Base-by-base conservation (phyloP, 1,284 basidiomycete species). In the Marasmius sp. region DNA sequence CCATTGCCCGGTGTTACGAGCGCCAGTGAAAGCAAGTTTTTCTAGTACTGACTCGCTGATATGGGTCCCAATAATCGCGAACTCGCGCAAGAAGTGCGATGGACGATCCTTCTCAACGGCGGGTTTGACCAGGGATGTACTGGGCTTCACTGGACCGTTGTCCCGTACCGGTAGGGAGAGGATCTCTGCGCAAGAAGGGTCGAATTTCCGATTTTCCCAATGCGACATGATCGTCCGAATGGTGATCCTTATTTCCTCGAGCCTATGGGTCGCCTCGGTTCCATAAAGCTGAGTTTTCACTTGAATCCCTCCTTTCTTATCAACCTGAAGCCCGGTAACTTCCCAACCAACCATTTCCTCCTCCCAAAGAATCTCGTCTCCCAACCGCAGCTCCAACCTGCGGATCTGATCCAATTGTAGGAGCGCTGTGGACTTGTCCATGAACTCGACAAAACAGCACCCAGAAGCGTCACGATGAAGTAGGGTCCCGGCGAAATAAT, bases 1-100 rank as follows among this genome's bases (percentile, higher is more conserved):
- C 85, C 91, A 89, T 61, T 91, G 84, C 10, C 87, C 83, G 20
- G 89, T 71, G 5, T 92, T 78, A 2, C 74, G 71, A 3, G 89
- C 93, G 0, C 91, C 91, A 14, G 79, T 72, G 3, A 69, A 70
- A 64, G 77, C 79, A 66, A 94, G 84, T 1, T 72, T 73, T 7
- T 66, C 68, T 66, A 81, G 70, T 22, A 85, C 66, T 14, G 67
- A 67, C 2, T 82, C 77, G 67, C 82, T 78, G 11, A 37, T 34
- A n/a, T 37, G 52, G 14, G 52, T 54, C 5, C n/a, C 37, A 20
- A 54, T 37, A 34, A 54, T 54, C 27, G 34, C 52, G 16, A 54
- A 54, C 27, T 38, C 33, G 12, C 37, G 33, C 12, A 54, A 36
- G 14, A 37, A 54, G 1, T 54, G 52, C 11, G 33, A 10, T 6